Percentiles rank a stretch among this genome's conserved stretches.
Conservation (phyloP, 345 rosid genomes). For the Eucalyptus sideroxylon region DNA sequence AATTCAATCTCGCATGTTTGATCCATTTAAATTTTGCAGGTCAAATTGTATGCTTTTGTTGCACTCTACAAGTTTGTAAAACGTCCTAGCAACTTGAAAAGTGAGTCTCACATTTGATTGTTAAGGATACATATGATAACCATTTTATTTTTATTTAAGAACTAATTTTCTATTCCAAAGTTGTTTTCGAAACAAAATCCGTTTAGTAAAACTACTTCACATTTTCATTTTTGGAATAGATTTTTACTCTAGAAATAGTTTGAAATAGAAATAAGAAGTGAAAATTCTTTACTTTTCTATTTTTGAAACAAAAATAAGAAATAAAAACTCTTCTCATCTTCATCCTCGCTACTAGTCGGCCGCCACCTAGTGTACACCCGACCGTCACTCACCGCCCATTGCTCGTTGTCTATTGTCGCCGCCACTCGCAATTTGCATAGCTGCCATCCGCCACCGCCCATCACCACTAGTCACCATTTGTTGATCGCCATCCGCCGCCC, state of each 20-base stretch:
- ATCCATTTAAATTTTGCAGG: too few species aligned
- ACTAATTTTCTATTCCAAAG: accelerated
- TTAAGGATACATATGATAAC: accelerated
- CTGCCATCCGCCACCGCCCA: accelerated
- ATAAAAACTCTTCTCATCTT: too few species aligned
- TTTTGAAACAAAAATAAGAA: too few species aligned
- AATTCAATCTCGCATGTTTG: too few species aligned
- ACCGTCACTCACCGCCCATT: accelerated
- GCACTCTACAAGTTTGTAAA: background rate
- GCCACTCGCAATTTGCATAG: accelerated
- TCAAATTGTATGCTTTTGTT: background rate
- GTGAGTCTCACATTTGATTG: background rate
- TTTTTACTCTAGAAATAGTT: too few species aligned
- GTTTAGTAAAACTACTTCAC: too few species aligned
- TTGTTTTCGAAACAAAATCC: too few species aligned
- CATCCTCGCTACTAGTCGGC: too few species aligned
- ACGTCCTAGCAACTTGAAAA: background rate
- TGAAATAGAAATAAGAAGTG: too few species aligned
- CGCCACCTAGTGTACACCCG: too few species aligned
- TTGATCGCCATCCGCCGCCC: accelerated
- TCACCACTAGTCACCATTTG: accelerated
- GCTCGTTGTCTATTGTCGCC: accelerated
- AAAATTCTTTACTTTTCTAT: accelerated
- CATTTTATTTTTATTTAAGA: too few species aligned
- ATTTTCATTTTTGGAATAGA: too few species aligned